Evolutionary conservation across 106 monocot species (phyloP), one percentile per base, ranked within the genome.

Genomic region (Xerophyta viscosa): DNA sequence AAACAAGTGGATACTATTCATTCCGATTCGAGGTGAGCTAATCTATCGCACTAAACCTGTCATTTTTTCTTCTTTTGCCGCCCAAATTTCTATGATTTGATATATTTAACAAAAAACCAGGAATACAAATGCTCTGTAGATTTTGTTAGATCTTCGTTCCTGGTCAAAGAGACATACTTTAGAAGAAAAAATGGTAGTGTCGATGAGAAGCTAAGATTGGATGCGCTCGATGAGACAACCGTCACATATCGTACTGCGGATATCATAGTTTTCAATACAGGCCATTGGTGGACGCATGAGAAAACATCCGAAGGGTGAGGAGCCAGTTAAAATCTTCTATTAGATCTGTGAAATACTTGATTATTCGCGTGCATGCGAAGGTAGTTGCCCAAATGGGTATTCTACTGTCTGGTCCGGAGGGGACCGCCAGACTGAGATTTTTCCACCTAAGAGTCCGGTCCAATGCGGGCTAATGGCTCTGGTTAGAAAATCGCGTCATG

Each of bases 211-310:
- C 54, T 96, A 22, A 81, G 78, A 52, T 70, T 96, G 67, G 94
- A 96, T 72, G 15, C 81, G 13, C 33, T 88, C 41, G 94, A 96
- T 41, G 81, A 67, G 19, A 71, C 88, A 25, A 75, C 73, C 20
- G 8, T 48, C 44, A 72, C 81, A 36, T 88, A 88, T 48, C 64
- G 41, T 27, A 53, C 60, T 36, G 88, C 94, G 6, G 73, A 88
- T 62, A 60, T 96, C 42, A 33, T 85, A 61, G 73, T 96, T 53
- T 96, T 96, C 72, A 96, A 96, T 64, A 88, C 94, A 8, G 94
- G 88, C 14, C 94, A 96, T 54, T 94, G 93, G 93, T 94, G 93
- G 93, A 94, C 87, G 44, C 88, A 88, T 79, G 78, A 78, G 60
- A 84, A 96, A 68, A 88, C 88, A 26, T 85, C 84, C 20, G 73